Percentiles rank a stretch among this genome's conserved stretches.
These are phyloP conservation scores for Oxytropis ochrocephala DNA, from an alignment of 306 rosid species.

Conservation along the genomic window DNA sequence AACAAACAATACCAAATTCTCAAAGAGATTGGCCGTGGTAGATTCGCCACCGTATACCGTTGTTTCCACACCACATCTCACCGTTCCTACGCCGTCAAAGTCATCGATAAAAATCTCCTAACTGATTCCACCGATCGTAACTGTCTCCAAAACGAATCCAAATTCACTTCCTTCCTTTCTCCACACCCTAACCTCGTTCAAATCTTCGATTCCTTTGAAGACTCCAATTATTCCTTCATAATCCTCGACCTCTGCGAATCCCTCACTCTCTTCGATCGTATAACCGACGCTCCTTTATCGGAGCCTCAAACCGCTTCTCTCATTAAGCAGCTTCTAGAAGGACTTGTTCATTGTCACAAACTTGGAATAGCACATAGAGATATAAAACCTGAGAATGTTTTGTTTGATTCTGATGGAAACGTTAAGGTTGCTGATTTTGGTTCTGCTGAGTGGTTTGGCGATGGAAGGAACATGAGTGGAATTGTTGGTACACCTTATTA, in stretches of 20 bases:
- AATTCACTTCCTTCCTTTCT: slow-evolving; percentile 54
- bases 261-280: slow-evolving; percentile 52
- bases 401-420: slow-evolving; percentile 45
- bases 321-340: slow-evolving; percentile 48
- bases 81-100: slow-evolving; percentile 50
- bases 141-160: slow-evolving; percentile 66
- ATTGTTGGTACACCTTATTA: slow-evolving; percentile 81
- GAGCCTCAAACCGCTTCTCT: slow-evolving; percentile 43
- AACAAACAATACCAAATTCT: slow-evolving; percentile 38
- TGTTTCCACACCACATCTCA: slow-evolving; percentile 32
- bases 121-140: slow-evolving; percentile 52
- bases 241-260: slow-evolving; percentile 58
- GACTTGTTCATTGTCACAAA: slow-evolving; percentile 55
- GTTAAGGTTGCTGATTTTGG: slow-evolving; percentile 78
- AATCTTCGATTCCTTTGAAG: slow-evolving; percentile 44
- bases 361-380: slow-evolving; percentile 65
- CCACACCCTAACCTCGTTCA: slow-evolving; percentile 62
- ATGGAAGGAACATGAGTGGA: slow-evolving; percentile 39
- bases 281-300: slow-evolving; percentile 31
- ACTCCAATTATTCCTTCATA: slow-evolving; percentile 32
- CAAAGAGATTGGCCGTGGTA: slow-evolving; percentile 78
- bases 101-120: slow-evolving; percentile 49
- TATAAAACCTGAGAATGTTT: slow-evolving; percentile 64
- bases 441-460: slow-evolving; percentile 63
- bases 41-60: slow-evolving; percentile 60